Evolutionary conservation across 257 asterid species (phyloP).

Genomic region (Misopates orontium): DNA sequence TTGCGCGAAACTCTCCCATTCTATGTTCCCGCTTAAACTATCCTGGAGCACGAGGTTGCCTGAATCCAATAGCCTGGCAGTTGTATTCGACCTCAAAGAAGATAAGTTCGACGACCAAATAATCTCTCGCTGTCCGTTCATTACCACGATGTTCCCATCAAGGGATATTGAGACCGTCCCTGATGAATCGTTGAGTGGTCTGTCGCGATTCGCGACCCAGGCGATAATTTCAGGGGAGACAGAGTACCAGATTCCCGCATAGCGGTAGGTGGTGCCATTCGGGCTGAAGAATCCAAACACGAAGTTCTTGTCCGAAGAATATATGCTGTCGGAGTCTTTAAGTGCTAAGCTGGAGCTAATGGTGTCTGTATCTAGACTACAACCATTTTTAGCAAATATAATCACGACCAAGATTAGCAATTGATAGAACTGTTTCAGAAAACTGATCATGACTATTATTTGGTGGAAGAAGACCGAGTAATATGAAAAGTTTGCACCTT

Average conservation of each 20-base stretch:
- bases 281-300: constrained; percentile 35
- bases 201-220: constrained; percentile 45
- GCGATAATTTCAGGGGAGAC: constrained; percentile 17
- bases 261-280: constrained; percentile 25
- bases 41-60: constrained; percentile 43
- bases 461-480: neutral
- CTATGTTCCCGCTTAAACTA: neutral
- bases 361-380: constrained; percentile 22
- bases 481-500: neutral
- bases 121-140: constrained; percentile 31
- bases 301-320: constrained; percentile 24
- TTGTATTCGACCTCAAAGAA: constrained; percentile 12
- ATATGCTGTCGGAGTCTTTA: constrained; percentile 28
- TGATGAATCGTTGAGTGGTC: constrained; percentile 30
- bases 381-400: constrained; percentile 7
- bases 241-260: constrained; percentile 33
- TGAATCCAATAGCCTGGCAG: constrained; percentile 35
- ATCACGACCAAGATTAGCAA: constrained; percentile 1
- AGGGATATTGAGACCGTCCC: constrained; percentile 33
- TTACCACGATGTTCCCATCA: constrained; percentile 37
- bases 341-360: constrained; percentile 16
- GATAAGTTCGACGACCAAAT: constrained; percentile 37
- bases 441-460: neutral
- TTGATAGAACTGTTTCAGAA: neutral
- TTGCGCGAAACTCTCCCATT: constrained; percentile 41